Evolutionary conservation across 139 green algal species (phyloP).

Genomic region (Auxenochlorella protothecoides): DNA sequence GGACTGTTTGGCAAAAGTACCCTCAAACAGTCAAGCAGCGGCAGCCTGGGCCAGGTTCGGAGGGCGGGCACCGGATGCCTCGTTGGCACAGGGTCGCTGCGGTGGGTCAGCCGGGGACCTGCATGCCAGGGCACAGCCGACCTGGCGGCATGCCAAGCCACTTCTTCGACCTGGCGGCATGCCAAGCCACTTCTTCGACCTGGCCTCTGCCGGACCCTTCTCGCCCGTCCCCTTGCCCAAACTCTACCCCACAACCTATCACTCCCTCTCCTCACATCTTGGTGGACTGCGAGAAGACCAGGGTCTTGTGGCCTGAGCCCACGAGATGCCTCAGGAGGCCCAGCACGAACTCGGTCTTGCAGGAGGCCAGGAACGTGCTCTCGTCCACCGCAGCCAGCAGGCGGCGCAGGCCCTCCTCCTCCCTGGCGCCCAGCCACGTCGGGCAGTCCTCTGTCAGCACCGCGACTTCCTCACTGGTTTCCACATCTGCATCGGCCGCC

Average conservation of each 20-base stretch:
- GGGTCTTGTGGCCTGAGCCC: conserved; percentile 60
- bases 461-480: conserved; percentile 8
- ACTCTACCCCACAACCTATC: not conserved
- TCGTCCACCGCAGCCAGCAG: not conserved
- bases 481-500: too few species aligned
- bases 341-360: conserved; percentile 73
- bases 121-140: not conserved
- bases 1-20: too few species aligned
- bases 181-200: not conserved
- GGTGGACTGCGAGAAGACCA: conserved; percentile 82
- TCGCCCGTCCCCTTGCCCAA: not conserved
- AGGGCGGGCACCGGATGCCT: too few species aligned
- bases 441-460: too few species aligned
- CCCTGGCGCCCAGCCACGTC: conserved; percentile 17
- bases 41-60: too few species aligned
- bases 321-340: conserved; percentile 61
- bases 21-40: too few species aligned
- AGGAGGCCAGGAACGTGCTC: conserved; percentile 40
- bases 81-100: too few species aligned
- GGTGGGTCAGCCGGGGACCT: too few species aligned
- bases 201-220: too few species aligned
- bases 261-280: conserved; percentile 35
- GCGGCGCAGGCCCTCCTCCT: conserved; percentile 14
- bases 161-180: not conserved
- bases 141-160: not conserved